A percentile compares a stretch with the other conserved stretches of the same genome.
Conservation (phyloP, 805 yeast genomes). For the Brettanomyces nanus region DNA sequence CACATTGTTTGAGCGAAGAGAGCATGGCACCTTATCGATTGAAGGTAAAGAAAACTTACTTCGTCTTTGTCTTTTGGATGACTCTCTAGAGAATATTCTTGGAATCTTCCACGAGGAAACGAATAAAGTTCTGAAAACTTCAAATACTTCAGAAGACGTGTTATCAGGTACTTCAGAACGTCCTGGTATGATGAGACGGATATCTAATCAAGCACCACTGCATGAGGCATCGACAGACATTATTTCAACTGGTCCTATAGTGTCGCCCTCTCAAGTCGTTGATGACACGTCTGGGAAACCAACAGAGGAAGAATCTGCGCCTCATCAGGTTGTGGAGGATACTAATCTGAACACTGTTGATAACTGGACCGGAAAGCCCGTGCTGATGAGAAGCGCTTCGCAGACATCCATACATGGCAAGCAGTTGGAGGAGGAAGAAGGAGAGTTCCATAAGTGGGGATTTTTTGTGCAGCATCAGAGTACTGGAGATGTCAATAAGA, state of each 20-base stretch:
- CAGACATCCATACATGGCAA: conserved; percentile 63
- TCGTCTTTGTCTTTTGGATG: conserved; percentile 46
- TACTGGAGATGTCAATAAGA: conserved; percentile 9
- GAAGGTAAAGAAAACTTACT: conserved; percentile 49
- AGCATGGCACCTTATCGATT: conserved; percentile 36
- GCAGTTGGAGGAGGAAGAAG: conserved; percentile 84
- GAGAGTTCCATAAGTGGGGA: conserved; percentile 85
- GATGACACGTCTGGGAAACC: conserved; percentile 3
- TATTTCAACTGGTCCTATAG: conserved; percentile 44
- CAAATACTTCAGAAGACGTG: not conserved
- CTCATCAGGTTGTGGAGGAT: conserved; percentile 69
- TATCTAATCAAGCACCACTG: conserved; percentile 29
- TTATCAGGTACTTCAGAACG: conserved; percentile 4
- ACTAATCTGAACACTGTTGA: conserved; percentile 55
- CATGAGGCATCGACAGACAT: conserved; percentile 44
- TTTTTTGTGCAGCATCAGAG: conserved; percentile 62
- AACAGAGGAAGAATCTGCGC: conserved; percentile 24
- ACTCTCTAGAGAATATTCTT: conserved; percentile 44
- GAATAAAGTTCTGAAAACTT: conserved; percentile 3
- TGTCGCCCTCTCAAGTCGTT: conserved; percentile 29
- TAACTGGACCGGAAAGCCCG: conserved; percentile 63
- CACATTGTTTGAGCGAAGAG: conserved; percentile 37
- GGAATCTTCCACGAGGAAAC: conserved; percentile 31
- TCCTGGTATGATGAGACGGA: conserved; percentile 21
- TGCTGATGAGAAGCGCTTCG: conserved; percentile 53